Base-by-base conservation (phyloP, 768 basidiomycete genomes). In the Strobilomyces confusus region DNA sequence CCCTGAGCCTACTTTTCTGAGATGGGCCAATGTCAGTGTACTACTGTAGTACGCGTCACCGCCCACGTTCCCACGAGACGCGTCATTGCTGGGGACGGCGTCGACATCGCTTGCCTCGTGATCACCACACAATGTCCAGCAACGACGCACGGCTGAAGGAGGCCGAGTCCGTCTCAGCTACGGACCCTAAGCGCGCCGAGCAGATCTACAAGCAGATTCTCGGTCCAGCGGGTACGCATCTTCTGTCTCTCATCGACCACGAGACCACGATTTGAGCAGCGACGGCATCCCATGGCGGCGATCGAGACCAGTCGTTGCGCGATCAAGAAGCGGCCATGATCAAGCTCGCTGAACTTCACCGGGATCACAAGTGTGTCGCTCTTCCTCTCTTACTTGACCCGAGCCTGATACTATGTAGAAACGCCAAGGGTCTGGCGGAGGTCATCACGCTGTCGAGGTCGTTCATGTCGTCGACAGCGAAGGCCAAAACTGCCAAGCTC, bases 401-500 rank as follows among this genome's bases (percentile, higher is more conserved):
- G n/a, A 45, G 29, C 41, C 45, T 54, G 41, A 60, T 46, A 14
- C 17, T 26, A 49, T 22, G 20, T 59, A 97, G 93, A 63, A 89
- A 98, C 74, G 85, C 90, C 19, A 70, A 84, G 56, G 89, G 89
- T 17, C 77, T 98, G 3, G 91, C 93, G 11, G 82, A 92, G 50
- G 85, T 95, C 34, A 90, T 97, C 51, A 88, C 84, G 0, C 77
- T 87, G 25, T 92, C 91, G 0, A 76, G 93, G 45, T 77, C 82
- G 0, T 93, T 95, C 76, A 90, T 95, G 81, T 86, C 90, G 0
- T 87, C 88, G n/a, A 90, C 92, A 0, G 95, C 95, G 15, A 98
- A 98, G 72, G 95, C 94, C 1, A 97, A 98, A 72, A 97, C 95
- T 0, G 94, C 94, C 3, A 95, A 95, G 73, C 83, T 98, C 58